Percentiles rank a stretch among this genome's conserved stretches.
phyloP scores from a whole-genome alignment of 1,284 basidiomycete genomes.

The Violaceomyces palustris region DNA sequence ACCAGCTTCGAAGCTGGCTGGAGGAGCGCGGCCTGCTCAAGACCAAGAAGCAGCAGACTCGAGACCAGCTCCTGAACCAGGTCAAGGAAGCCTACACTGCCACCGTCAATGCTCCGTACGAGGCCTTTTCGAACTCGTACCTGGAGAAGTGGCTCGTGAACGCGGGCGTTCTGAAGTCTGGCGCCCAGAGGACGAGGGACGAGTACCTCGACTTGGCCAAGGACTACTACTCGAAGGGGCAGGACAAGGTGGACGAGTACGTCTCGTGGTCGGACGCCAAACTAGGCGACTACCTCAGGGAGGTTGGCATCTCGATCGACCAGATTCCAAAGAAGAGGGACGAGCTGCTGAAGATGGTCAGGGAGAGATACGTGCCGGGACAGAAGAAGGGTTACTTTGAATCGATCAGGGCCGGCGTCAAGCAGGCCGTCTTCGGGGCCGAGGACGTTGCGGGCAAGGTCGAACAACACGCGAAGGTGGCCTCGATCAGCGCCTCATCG shows the following conservation, averaged over 20 bases:
- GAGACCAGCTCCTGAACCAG: constrained; percentile 38
- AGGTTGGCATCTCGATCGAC: constrained; percentile 33
- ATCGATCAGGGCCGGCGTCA: constrained; percentile 41
- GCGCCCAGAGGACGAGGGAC: constrained; percentile 42
- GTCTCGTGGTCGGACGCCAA: constrained; percentile 45
- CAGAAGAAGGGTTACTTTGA: constrained; percentile 34
- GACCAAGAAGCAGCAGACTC: constrained; percentile 34
- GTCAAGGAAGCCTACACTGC: constrained; percentile 38
- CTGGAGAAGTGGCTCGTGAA: constrained; percentile 50
- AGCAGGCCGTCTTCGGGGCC: constrained; percentile 37
- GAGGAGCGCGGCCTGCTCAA: constrained; percentile 38
- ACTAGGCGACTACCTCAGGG: constrained; percentile 38
- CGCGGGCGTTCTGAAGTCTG: constrained; percentile 38
- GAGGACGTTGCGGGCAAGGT: constrained; percentile 41
- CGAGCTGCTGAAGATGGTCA: constrained; percentile 45
- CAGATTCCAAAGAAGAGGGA: constrained; percentile 40
- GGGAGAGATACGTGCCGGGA: constrained; percentile 44
- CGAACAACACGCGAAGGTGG: constrained; percentile 32
- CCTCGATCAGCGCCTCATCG: constrained; percentile 23
- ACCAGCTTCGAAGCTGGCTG: constrained; percentile 40
- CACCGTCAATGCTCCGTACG: constrained; percentile 45
- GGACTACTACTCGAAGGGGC: constrained; percentile 43
- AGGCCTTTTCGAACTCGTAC: constrained; percentile 45
- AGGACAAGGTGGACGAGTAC: constrained; percentile 48
- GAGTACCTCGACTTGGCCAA: constrained; percentile 39